Evolutionary conservation across 345 rosid genomes (phyloP), one percentile per base, ranked within the genome.

Genomic region (Jatropha curcas): DNA sequence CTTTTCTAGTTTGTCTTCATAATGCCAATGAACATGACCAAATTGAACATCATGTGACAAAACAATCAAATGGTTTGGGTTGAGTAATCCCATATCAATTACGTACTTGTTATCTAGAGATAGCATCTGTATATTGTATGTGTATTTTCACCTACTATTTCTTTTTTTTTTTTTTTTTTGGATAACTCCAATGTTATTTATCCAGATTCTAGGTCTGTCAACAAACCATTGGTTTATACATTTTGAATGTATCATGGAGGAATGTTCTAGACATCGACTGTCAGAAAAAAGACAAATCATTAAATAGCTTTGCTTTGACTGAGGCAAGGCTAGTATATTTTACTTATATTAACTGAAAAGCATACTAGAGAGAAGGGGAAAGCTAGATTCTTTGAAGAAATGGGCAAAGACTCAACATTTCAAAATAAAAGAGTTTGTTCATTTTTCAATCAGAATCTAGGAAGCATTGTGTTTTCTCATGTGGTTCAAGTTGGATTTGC

Each of bases 131-230:
- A 60, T 60, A 17, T 60, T 31, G 43, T 8, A 11, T 61, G 66
- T 35, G 45, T 9, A 12, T 35, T 4, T 20, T 37, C 17, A 31
- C 45, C 27, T 30, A 5, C 60, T 50, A 67, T 17, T 25, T 67
- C 51, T n/a, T 31, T 24, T 33, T 67, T 31, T 67, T n/a, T 67
- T 67, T n/a, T 31, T 24, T 33, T 67, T 31, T 67, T n/a, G 6
- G 60, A 19, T 33, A 11, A 22, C 2, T 31, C 39, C 31, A 51
- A 31, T 16, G 10, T 56, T 39, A 27, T 16, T 14, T n/a, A n/a
- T 55, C 35, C 43, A 56, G 41, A 56, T 28, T 11, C 25, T 45
- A 20, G 39, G 45, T 28, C 24, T 9, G 65, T 13, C 56, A 66
- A 45, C 11, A 25, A 14, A 22, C 8, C 50, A 34, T 33, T 39